Percentiles rank a stretch among this genome's conserved stretches.
Evolutionary conservation across 2,329 filamentous ascomycete species (phyloP).

Genomic region (Talaromyces sp.): DNA sequence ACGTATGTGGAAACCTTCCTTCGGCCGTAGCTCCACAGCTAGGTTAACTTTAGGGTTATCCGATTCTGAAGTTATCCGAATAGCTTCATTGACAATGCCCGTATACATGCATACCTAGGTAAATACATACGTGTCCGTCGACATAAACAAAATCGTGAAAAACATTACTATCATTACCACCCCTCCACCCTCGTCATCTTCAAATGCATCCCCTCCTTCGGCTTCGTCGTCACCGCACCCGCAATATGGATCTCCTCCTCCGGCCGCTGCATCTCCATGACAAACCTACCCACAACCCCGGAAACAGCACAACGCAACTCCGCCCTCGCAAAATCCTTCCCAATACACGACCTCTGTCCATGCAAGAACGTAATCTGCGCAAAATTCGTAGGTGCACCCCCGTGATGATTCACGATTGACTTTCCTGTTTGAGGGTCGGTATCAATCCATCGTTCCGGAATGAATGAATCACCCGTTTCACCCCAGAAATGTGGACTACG

Average conservation of each 20-base stretch:
- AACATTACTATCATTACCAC: no score
- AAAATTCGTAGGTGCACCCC: slow-evolving; percentile 35
- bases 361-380: slow-evolving; percentile 38
- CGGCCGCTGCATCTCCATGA: slow-evolving; percentile 33
- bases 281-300: slow-evolving; percentile 33
- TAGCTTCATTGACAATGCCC: no score
- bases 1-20: no score
- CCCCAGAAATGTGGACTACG: slow-evolving; percentile 68
- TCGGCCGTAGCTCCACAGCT: no score
- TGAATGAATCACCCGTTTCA: slow-evolving; percentile 63
- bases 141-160: no score
- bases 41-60: no score
- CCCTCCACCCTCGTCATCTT: slow-evolving; percentile 28
- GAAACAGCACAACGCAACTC: slow-evolving; percentile 39
- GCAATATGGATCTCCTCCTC: slow-evolving; percentile 33
- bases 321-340: slow-evolving; percentile 40
- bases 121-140: no score
- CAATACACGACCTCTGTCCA: slow-evolving; percentile 35
- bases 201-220: slow-evolving; percentile 36
- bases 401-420: slow-evolving; percentile 49
- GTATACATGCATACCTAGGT: no score
- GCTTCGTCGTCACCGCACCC: slow-evolving; percentile 37
- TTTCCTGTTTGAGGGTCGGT: slow-evolving; percentile 49
- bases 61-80: no score
- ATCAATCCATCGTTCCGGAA: slow-evolving; percentile 69